Evolutionary conservation across 2,329 filamentous ascomycete genomes (phyloP), one percentile per base, ranked within the genome.

Genomic region (Tolypocladium paradoxum): DNA sequence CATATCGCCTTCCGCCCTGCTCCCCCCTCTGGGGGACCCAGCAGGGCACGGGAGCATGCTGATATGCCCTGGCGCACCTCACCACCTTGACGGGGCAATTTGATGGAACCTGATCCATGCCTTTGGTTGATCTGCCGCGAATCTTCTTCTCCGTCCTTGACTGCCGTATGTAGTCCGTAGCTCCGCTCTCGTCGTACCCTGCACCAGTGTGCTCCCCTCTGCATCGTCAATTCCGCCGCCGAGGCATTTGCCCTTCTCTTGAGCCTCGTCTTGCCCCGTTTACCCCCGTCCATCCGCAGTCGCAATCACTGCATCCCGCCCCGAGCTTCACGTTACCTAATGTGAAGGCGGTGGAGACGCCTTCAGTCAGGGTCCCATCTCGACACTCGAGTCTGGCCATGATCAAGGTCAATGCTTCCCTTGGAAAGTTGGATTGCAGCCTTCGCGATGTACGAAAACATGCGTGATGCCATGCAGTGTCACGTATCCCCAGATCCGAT

Each of bases 41-140:
- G 48, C 34, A 33, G 48, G 46, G n/a, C 14, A 37, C 72, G 74
- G 77, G 74, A 74, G 73, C 73, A 76, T 84, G 82, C 72, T 80
- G 81, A 83, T 57, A 83, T 85, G 81, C 81, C 73, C 73, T 71
- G 77, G 79, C 79, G 75, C 78, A 75, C 66, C 68, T 78, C 74
- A 84, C 82, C 81, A 85, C 79, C 78, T 75, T 68, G 53, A 65
- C 75, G 73, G 76, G 77, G 75, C 80, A 84, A 79, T 83, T 64
- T 83, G 79, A 81, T 75, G 70, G 67, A 67, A 76, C 78, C 81
- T 81, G 81, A 85, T 83, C 79, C 75, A 78, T 72, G 54, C 54
- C 49, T 60, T 66, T 69, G 66, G 70, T 73, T 69, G 67, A 68
- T 70, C 58, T 56, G 57, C 54, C 59, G 55, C 48, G 58, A 56